Percentiles rank a stretch among this genome's conserved stretches.
Conservation (phyloP, 2,329 filamentous ascomycete genomes). For the Aschersonia sp. region DNA sequence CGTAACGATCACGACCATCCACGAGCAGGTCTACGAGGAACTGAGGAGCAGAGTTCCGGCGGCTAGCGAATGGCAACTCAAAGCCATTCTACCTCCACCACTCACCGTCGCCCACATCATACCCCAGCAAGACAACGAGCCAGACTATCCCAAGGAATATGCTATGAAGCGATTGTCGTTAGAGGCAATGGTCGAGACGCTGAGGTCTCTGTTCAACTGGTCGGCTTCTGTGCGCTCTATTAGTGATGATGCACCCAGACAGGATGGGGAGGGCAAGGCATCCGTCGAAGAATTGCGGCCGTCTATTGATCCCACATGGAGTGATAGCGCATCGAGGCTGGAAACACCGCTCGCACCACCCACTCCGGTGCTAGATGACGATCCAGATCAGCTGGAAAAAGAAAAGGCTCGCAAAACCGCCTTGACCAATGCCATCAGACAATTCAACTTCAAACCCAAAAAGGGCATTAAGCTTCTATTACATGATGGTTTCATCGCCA, state of each 20-base stretch:
- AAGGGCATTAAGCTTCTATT: conserved; percentile 75
- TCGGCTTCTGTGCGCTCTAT: conserved; percentile 54
- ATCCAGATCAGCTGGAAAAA: conserved; percentile 86
- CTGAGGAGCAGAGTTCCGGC: conserved; percentile 47
- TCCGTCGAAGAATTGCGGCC: conserved; percentile 35
- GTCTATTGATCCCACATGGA: conserved; percentile 55
- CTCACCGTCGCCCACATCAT: conserved; percentile 67
- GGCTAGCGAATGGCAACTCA: conserved; percentile 69
- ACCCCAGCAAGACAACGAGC: conserved; percentile 43
- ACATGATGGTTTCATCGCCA: conserved; percentile 75
- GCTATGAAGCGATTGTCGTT: conserved; percentile 80
- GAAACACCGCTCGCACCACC: conserved; percentile 44
- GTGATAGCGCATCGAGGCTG: conserved; percentile 46
- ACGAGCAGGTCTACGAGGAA: conserved; percentile 82
- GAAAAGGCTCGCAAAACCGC: conserved; percentile 92
- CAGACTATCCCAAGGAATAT: conserved; percentile 76
- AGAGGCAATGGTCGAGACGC: conserved; percentile 74
- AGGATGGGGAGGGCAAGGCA: conserved; percentile 19
- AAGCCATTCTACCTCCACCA: conserved; percentile 73
- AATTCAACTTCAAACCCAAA: conserved; percentile 98
- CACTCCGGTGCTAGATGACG: conserved; percentile 67
- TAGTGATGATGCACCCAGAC: conserved; percentile 10
- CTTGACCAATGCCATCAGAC: conserved; percentile 70
- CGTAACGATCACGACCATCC: conserved; percentile 56
- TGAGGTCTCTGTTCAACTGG: conserved; percentile 89